Percentiles rank a stretch among this genome's conserved stretches.
Conservation (phyloP, 2,329 filamentous ascomycete species). For the Dendrostoma leiphaemia region DNA sequence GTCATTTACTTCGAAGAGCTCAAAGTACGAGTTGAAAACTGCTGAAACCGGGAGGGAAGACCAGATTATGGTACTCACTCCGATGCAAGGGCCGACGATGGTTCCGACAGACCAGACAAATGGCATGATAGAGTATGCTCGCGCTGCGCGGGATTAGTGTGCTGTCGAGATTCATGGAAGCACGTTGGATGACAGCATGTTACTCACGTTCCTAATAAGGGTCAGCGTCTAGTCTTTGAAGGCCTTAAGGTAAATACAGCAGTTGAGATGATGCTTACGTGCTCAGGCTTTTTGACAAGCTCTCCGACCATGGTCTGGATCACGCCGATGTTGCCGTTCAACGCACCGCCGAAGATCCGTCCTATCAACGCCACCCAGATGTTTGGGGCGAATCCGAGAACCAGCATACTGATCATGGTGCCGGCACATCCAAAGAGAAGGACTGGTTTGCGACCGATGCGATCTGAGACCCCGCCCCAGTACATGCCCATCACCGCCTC, state of each 20-base stretch:
- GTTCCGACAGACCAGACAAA: constrained; percentile 92
- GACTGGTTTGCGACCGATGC: constrained; percentile 77
- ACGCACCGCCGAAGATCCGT: constrained; percentile 72
- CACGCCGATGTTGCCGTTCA: constrained; percentile 90
- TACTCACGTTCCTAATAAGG: constrained; percentile 46
- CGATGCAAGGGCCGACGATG: constrained; percentile 84
- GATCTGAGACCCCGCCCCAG: constrained; percentile 83
- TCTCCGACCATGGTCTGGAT: constrained; percentile 94
- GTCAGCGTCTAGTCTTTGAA: background rate
- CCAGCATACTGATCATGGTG: constrained; percentile 77
- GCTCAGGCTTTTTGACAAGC: constrained; percentile 76
- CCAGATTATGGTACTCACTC: too few species aligned
- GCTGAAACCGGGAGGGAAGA: too few species aligned
- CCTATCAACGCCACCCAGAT: constrained; percentile 81
- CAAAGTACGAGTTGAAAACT: too few species aligned
- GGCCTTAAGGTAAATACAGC: background rate
- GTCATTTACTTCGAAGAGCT: too few species aligned
- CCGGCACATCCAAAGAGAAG: constrained; percentile 78
- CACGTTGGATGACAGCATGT: constrained; percentile 34
- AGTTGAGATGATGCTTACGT: constrained; percentile 51
- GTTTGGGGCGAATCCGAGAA: constrained; percentile 79
- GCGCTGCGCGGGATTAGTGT: constrained; percentile 49
- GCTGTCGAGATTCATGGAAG: background rate
- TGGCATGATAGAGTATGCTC: constrained; percentile 88
- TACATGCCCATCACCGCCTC: constrained; percentile 84